These are phyloP conservation scores for Metarhizium guizhouense DNA, from an alignment of 2,329 filamentous ascomycete genomes.

Conservation along the genomic window DNA sequence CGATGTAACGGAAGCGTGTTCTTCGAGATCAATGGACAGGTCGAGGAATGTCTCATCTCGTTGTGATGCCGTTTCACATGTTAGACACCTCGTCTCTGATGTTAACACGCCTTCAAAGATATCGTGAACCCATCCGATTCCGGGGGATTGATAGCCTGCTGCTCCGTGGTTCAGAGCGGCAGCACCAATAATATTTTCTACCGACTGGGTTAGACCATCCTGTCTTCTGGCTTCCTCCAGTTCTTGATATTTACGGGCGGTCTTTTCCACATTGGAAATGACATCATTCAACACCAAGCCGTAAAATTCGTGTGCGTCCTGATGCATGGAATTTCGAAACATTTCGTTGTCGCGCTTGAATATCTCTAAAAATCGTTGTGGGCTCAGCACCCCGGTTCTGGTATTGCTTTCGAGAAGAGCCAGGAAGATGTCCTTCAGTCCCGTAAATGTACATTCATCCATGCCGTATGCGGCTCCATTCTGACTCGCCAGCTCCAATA, in stretches of 20 bases:
- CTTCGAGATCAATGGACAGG: constrained; percentile 88
- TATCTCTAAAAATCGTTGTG: constrained; percentile 87
- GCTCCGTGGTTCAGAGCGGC: constrained; percentile 25
- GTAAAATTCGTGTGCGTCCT: constrained; percentile 96
- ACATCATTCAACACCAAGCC: constrained; percentile 94
- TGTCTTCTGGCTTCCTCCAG: constrained; percentile 32
- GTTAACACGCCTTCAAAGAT: constrained; percentile 92
- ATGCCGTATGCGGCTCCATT: constrained; percentile 77
- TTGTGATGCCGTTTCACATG: constrained; percentile 91
- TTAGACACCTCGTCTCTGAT: constrained; percentile 92
- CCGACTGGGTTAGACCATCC: constrained; percentile 41
- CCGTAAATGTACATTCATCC: constrained; percentile 90
- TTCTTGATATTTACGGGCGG: constrained; percentile 57
- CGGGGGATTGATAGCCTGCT: constrained; percentile 44
- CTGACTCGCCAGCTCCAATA: constrained; percentile 76
- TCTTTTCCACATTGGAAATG: constrained; percentile 86
- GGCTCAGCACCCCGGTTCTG: constrained; percentile 83
- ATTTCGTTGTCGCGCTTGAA: constrained; percentile 92
- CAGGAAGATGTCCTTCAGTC: constrained; percentile 92
- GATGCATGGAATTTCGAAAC: constrained; percentile 95
- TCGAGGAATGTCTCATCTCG: constrained; percentile 94
- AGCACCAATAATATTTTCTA: constrained; percentile 29
- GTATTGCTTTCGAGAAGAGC: constrained; percentile 74
- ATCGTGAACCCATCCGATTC: constrained; percentile 88
- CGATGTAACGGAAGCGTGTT: constrained; percentile 92